Percentiles rank a stretch among this genome's conserved stretches.
Evolutionary conservation across 202 grass and related monocot species (phyloP).

Genomic region (Panicum virgatum): DNA sequence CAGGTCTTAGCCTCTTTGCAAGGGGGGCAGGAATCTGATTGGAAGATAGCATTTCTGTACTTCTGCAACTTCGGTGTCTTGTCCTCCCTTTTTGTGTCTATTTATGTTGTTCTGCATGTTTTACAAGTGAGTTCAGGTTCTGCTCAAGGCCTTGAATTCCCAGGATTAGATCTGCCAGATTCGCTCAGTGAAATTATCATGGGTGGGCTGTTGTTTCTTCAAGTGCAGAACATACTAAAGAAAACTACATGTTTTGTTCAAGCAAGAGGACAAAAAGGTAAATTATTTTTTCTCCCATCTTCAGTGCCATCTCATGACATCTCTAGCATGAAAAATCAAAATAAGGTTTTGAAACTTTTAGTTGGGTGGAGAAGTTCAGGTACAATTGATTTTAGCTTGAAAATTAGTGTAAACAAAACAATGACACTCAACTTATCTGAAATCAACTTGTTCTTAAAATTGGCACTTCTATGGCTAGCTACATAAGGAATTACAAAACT

Average conservation of each 20-base stretch:
- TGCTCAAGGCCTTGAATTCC: constrained; percentile 76
- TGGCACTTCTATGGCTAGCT: neutral
- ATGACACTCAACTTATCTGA: neutral
- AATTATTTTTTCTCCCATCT: neutral
- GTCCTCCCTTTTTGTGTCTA: constrained; percentile 64
- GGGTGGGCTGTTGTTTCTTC: constrained; percentile 90
- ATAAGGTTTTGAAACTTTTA: neutral
- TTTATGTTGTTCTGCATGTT: constrained; percentile 70
- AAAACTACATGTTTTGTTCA: constrained; percentile 68
- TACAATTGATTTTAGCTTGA: constrained; percentile 23
- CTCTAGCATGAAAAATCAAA: constrained; percentile 16
- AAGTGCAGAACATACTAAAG: constrained; percentile 63
- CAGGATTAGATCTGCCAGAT: constrained; percentile 87
- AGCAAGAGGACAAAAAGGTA: constrained; percentile 88
- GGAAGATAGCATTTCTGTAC: constrained; percentile 78
- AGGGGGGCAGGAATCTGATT: constrained; percentile 66
- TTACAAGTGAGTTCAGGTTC: constrained; percentile 50
- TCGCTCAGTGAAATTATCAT: constrained; percentile 86
- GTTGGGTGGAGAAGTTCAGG: neutral
- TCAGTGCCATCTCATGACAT: constrained; percentile 5
- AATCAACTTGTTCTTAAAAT: neutral
- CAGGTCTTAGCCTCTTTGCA: constrained; percentile 75
- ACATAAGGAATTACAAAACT: constrained; percentile 13
- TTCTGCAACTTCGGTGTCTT: constrained; percentile 84
- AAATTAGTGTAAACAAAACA: neutral